These are phyloP conservation scores for Plectosphaerella cucumerina DNA, from an alignment of 2,329 filamentous ascomycete species.

Conservation along the genomic window DNA sequence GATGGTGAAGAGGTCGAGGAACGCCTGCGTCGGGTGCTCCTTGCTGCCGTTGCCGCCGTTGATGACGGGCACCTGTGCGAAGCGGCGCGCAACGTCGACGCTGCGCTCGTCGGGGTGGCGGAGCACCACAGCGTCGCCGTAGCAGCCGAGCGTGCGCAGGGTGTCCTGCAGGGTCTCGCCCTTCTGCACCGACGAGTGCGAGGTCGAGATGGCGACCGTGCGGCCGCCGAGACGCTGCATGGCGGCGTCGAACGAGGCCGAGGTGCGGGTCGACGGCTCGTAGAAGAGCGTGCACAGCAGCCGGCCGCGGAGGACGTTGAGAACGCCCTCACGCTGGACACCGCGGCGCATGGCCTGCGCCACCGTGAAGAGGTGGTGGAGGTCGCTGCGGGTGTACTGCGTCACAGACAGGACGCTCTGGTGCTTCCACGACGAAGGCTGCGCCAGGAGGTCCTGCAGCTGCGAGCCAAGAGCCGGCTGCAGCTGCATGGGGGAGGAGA, in stretches of 20 bases:
- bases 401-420: slow-evolving; percentile 88
- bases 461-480: slow-evolving; percentile 53
- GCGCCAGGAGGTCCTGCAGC: slow-evolving; percentile 68
- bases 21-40: slow-evolving; percentile 96
- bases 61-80: slow-evolving; percentile 86
- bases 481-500: slow-evolving; percentile 40
- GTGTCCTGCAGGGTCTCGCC: slow-evolving; percentile 93
- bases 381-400: slow-evolving; percentile 80
- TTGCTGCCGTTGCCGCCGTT: slow-evolving; percentile 95
- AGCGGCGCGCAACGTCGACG: slow-evolving; percentile 79
- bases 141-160: slow-evolving; percentile 88
- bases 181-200: slow-evolving; percentile 86
- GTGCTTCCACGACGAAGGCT: slow-evolving; percentile 78
- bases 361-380: slow-evolving; percentile 92
- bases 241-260: slow-evolving; percentile 91
- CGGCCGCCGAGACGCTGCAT: slow-evolving; percentile 97
- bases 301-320: slow-evolving; percentile 80
- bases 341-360: slow-evolving; percentile 97
- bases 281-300: slow-evolving; percentile 94
- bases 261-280: slow-evolving; percentile 94
- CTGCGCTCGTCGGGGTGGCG: slow-evolving; percentile 83
- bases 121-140: slow-evolving; percentile 92
- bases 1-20: slow-evolving; percentile 97
- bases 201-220: slow-evolving; percentile 76
- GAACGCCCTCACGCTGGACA: slow-evolving; percentile 85